Base-by-base conservation (phyloP, 2,329 filamentous ascomycete genomes). In the Ceratocystis harringtonii region DNA sequence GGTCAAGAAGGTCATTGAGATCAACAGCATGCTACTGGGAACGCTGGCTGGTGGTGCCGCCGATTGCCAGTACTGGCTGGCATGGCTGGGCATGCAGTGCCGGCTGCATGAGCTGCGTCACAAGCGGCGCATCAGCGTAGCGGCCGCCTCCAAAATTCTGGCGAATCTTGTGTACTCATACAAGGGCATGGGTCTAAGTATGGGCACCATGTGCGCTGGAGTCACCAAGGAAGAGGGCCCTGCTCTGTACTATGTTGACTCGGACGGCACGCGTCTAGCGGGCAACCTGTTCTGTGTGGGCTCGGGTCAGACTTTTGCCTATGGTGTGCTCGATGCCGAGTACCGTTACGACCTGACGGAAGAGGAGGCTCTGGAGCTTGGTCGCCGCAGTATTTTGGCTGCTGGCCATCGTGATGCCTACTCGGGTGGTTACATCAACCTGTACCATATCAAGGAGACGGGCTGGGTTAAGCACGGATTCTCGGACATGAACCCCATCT, bases 1-100 rank as follows among this genome's bases (percentile, higher is more conserved):
- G 64, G 94, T 99, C 74, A 99, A 99, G 86, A 99, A 99, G 83
- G 94, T 99, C 71, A 97, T 99, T 74, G 91, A 96, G 82, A 96
- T 96, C 81, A 96, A 96, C 81, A 90, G 82, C 77, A 88, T 87
- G 77, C 82, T 99, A 77, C 79, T 99, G 73, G 94, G 94, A 70
- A 99, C 94, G 71, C 96, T 99, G 92, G 94, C 94, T 69, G 94
- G 94, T 77, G 94, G 94, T 78, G 94, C 94, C 74, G 94, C 94
- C 76, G 94, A 99, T 79, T 99, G 94, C 78, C 94, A 97, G 85
- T 97, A 96, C 84, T 99, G 94, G 94, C 88, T 99, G 70, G 92
- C 91, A 73, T 99, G 95, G 81, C 84, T 99, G 70, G 94, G 92
- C 73, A 96, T 97, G 88, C 92, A 99, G 82, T 99, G 94, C 80